A percentile compares a stretch with the other conserved stretches of the same genome.
These are phyloP conservation scores for Geranium rotundifolium DNA, from an alignment of 345 rosid genomes.

Conservation along the genomic window DNA sequence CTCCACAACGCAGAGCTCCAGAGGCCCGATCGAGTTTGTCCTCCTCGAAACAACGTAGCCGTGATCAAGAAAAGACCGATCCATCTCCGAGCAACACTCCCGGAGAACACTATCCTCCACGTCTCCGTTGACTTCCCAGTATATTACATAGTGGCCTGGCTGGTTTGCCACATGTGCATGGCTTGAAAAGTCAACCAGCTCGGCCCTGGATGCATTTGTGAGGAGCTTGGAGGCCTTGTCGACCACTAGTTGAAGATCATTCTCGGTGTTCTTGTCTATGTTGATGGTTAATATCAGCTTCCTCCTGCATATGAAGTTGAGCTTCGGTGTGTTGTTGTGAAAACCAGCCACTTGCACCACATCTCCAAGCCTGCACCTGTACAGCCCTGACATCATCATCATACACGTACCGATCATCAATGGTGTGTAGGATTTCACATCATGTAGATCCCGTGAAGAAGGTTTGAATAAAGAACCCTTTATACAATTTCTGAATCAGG, in stretches of 20 bases:
- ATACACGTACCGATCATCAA: too few species aligned
- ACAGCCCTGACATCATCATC: conserved; percentile 40
- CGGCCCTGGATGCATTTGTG: conserved; percentile 31
- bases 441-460: too few species aligned
- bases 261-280: conserved; percentile 94
- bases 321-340: conserved; percentile 63
- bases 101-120: conserved; percentile 51
- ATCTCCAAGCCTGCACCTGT: conserved; percentile 72
- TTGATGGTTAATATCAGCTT: conserved; percentile 68
- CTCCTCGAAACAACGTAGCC: conserved; percentile 81
- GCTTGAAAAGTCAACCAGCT: conserved; percentile 83
- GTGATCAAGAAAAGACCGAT: conserved; percentile 57
- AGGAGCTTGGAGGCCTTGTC: conserved; percentile 52
- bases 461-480: too few species aligned
- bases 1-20: conserved; percentile 71
- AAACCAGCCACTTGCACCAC: conserved; percentile 82
- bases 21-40: conserved; percentile 63
- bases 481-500: too few species aligned
- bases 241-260: conserved; percentile 75
- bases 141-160: conserved; percentile 82
- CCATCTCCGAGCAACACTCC: conserved; percentile 74
- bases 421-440: too few species aligned
- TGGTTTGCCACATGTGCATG: conserved; percentile 41
- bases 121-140: conserved; percentile 85
- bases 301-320: conserved; percentile 80